Base-by-base conservation (phyloP, 106 monocot genomes). In the Apostasia ramifera region DNA sequence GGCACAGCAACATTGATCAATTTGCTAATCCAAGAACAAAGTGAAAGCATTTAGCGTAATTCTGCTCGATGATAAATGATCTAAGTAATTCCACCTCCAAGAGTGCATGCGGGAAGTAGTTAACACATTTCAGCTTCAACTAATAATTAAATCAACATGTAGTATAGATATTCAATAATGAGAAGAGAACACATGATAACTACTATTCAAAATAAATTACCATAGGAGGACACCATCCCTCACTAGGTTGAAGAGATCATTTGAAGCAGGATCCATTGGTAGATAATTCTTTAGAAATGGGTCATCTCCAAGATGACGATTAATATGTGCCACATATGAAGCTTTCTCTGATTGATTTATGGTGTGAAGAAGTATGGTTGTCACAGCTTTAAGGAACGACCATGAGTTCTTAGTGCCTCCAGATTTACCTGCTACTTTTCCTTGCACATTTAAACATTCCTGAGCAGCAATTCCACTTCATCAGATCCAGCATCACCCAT, bases 1-100 rank as follows among this genome's bases (percentile, higher is more conserved):
- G 91, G 94, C 14, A 83, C 94, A 51, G 94, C 94, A 53, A 94
- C 76, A 79, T 94, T 94, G 69, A 94, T 94, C 74, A 94, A 82
- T 69, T 94, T 94, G 78, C 94, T 94, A 70, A 41, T 45, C 38
- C 43, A 44, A 61, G 26, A 26, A 26, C 26, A 26, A 26, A 26
- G 26, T 26, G 26, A 53, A 9, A 9, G 53, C 26, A 26, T 26
- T 26, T 26, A 26, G 26, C 26, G 26, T 26, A 26, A 26, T 26
- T 26, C 26, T 26, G 26, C 26, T 26, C 26, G 0, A 26, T 26
- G 26, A 26, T 26, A 26, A 26, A 26, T 26, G 26, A 26, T 26
- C 26, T 26, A 26, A 26, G 26, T 26, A 26, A 26, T 26, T 26
- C 26, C 26, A 26, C 26, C 26, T 26, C 26, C 26, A 26, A 26